Percentiles rank a stretch among this genome's conserved stretches.
These are phyloP conservation scores for Lagenidium giganteum DNA, from an alignment of 352 stramenopile genomes.

Conservation along the genomic window DNA sequence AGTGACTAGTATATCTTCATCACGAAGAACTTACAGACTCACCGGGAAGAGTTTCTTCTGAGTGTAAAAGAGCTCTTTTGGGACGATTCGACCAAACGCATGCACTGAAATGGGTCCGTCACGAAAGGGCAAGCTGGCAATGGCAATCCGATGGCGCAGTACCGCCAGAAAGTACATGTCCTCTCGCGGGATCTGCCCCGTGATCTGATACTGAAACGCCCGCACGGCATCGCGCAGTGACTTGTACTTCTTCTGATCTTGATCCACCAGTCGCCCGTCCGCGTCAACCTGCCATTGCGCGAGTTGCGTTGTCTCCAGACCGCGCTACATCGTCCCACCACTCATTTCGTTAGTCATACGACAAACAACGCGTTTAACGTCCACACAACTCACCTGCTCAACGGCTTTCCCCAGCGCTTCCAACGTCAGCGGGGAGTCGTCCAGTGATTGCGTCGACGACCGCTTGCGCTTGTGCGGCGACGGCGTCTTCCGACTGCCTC, in stretches of 20 bases:
- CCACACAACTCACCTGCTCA: conserved; percentile 5
- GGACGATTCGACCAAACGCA: conserved; percentile 38
- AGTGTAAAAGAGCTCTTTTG: conserved; percentile 66
- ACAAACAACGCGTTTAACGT: background rate
- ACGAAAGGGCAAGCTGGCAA: conserved; percentile 43
- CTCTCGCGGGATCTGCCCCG: conserved; percentile 40
- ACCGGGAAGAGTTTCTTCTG: conserved; percentile 78
- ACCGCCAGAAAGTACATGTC: conserved; percentile 76
- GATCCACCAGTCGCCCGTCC: conserved; percentile 39
- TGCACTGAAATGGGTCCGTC: conserved; percentile 66
- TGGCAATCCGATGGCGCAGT: conserved; percentile 45
- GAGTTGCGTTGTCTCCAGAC: conserved; percentile 27
- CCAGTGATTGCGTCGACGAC: conserved; percentile 7
- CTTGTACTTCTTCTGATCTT: conserved; percentile 35
- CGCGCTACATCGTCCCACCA: too few species aligned
- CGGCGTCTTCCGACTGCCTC: background rate
- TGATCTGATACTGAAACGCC: conserved; percentile 23
- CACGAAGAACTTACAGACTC: conserved; percentile 6
- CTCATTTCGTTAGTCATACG: too few species aligned
- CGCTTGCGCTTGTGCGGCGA: conserved; percentile 10
- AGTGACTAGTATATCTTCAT: too few species aligned
- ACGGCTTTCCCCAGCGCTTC: conserved; percentile 6
- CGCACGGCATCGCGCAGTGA: conserved; percentile 46
- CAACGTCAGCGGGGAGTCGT: conserved; percentile 11
- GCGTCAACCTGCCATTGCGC: conserved; percentile 28